Percentiles rank a stretch among this genome's conserved stretches.
phyloP scores from a whole-genome alignment of 139 green algal species.

The Mesotaenium endlicherianum region DNA sequence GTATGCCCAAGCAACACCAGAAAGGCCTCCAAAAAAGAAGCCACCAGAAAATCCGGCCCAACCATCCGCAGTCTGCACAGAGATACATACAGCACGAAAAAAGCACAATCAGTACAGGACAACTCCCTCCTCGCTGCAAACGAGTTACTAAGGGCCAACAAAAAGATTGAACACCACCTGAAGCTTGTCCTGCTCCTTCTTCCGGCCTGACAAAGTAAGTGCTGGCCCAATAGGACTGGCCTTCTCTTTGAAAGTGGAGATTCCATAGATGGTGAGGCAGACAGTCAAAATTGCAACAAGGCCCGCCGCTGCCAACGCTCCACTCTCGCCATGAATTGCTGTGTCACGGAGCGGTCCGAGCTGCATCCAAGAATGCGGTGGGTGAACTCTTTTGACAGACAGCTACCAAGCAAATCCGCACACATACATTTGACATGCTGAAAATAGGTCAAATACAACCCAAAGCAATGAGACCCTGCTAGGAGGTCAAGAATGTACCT shows the following conservation, averaged over 20 bases:
- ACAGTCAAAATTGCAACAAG: slow-evolving; percentile 89
- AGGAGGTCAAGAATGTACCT: too few relatives aligned
- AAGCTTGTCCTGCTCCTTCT: slow-evolving; percentile 72
- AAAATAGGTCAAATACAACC: too few relatives aligned
- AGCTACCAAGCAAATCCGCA: not conserved
- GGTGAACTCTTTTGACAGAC: not conserved
- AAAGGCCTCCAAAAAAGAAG: slow-evolving; percentile 86
- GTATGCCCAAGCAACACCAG: slow-evolving; percentile 86
- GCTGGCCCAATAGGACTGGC: slow-evolving; percentile 58
- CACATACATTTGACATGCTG: too few relatives aligned
- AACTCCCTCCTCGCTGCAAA: too few relatives aligned
- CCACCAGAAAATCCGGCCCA: slow-evolving; percentile 88
- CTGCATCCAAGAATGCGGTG: slow-evolving; percentile 2
- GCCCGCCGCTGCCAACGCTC: slow-evolving; percentile 79
- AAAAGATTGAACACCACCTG: too few relatives aligned
- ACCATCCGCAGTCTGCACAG: slow-evolving; percentile 67
- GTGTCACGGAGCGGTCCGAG: slow-evolving; percentile 46
- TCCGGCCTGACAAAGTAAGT: slow-evolving; percentile 92
- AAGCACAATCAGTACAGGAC: too few relatives aligned
- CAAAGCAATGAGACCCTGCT: too few relatives aligned
- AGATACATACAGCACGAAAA: not conserved
- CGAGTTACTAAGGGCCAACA: too few relatives aligned
- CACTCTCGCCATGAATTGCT: slow-evolving; percentile 76
- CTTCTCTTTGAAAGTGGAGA: slow-evolving; percentile 78
- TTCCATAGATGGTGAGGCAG: slow-evolving; percentile 89